phyloP scores from a whole-genome alignment of 345 rosid genomes.

The Bruguiera parviflora region DNA sequence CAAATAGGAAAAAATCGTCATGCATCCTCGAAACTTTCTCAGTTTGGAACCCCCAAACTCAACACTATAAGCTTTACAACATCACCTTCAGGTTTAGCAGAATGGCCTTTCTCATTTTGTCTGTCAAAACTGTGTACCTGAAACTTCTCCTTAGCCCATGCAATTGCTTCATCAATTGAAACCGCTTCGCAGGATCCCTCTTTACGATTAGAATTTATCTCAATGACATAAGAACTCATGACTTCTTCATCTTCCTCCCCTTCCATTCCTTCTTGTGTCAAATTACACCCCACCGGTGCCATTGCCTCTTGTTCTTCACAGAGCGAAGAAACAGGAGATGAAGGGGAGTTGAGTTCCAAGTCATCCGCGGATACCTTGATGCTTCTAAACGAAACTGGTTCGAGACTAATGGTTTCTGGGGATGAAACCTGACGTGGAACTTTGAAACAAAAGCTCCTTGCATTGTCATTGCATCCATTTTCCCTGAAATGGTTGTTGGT shows the following conservation, averaged over 20 bases:
- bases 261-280: constrained; percentile 30
- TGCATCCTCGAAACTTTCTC: background rate
- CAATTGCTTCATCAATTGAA: constrained; percentile 62
- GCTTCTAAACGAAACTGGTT: constrained; percentile 51
- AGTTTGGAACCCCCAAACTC: background rate
- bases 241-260: constrained; percentile 61
- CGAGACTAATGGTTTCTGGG: constrained; percentile 63
- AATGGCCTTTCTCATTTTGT: constrained; percentile 16
- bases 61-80: background rate
- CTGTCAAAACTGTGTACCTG: constrained; percentile 26
- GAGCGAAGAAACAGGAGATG: constrained; percentile 71
- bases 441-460: constrained; percentile 33
- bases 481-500: constrained; percentile 33
- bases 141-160: constrained; percentile 68
- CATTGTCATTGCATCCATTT: constrained; percentile 25
- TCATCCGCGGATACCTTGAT: constrained; percentile 45
- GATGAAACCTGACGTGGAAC: constrained; percentile 48
- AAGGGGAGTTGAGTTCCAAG: constrained; percentile 60
- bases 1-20: background rate
- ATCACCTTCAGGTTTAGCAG: constrained; percentile 33
- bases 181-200: constrained; percentile 47
- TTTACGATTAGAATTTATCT: constrained; percentile 57
- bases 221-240: constrained; percentile 83
- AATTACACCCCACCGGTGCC: background rate
- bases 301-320: constrained; percentile 42